These are phyloP conservation scores for Paulownia fortunei DNA, from an alignment of 257 asterid species.

Conservation along the genomic window DNA sequence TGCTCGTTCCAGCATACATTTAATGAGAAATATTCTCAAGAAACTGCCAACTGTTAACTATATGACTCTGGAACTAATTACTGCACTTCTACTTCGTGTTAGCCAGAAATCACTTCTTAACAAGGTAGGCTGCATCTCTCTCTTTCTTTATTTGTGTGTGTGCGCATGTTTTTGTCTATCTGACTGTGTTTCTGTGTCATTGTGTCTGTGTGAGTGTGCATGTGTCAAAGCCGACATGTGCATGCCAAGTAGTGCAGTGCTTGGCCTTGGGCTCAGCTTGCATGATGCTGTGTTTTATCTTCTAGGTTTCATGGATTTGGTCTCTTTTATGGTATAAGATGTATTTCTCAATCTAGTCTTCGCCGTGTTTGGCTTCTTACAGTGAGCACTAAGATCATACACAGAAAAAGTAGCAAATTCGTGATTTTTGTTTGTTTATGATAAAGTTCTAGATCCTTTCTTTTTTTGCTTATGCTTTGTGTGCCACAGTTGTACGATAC, in stretches of 20 bases:
- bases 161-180: not conserved
- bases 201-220: not conserved
- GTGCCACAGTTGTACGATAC: not conserved
- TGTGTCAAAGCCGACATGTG: not conserved
- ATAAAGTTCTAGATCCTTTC: not conserved
- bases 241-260: not conserved
- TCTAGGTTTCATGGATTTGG: not conserved
- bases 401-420: not conserved
- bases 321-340: not conserved
- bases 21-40: constrained; percentile 77
- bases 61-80: constrained; percentile 86
- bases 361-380: not conserved
- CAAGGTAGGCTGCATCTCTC: constrained; percentile 54
- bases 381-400: not conserved
- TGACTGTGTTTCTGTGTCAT: not conserved
- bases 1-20: constrained; percentile 69
- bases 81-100: constrained; percentile 77
- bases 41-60: constrained; percentile 85
- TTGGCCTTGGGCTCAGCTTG: constrained; percentile 1
- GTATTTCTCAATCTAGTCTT: not conserved
- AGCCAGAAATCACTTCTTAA: constrained; percentile 86
- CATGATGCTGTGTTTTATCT: not conserved
- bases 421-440: not conserved
- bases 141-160: constrained; percentile 13
- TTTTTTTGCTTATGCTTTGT: not conserved